Evolutionary conservation across 805 yeast species (phyloP), one percentile per base, ranked within the genome.

Genomic region (Yarrowia porcina): DNA sequence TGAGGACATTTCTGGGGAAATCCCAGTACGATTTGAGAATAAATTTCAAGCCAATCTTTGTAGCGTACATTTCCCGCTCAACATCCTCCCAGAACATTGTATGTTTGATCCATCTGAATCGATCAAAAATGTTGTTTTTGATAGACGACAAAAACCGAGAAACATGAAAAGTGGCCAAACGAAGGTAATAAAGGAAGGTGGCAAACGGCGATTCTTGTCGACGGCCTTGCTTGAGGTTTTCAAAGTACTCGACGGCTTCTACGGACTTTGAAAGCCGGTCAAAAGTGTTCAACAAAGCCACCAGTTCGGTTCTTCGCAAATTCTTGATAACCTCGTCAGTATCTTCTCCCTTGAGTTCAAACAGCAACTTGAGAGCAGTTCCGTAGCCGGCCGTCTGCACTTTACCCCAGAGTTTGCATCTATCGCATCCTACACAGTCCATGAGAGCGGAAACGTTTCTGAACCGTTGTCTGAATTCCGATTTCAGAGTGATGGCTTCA

Each of bases 391-490:
- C 90, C 1, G 96, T 90, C 77, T 94, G 99, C 30, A 94, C 83
- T 74, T 94, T 94, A 10, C 99, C 99, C 99, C 99, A 94, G 75
- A 94, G 79, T 70, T 97, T 83, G 74, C 99, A 94, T 72, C 97
- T 82, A 73, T 94, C 99, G 78, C 99, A 94, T 38, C 97, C 97
- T 41, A 94, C 98, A 77, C 99, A 94, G 74, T 93, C 97, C 97
- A 94, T 94, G 45, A 94, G 84, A 57, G 89, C 87, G 20, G 96
- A 86, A 23, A 94, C 96, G 72, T 94, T 94, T 71, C 85, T 86
- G 74, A 94, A 96, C 60, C 96, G 86, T 38, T 82, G 75, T 65
- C 93, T 82, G 77, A 94, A 92, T 69, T 94, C 98, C 66, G 87
- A 86, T 70, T 94, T 94, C 64, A 93, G 80, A 2, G 74, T 76